phyloP scores from a whole-genome alignment of 1,284 basidiomycete species.

The Microbotryum violaceum region DNA sequence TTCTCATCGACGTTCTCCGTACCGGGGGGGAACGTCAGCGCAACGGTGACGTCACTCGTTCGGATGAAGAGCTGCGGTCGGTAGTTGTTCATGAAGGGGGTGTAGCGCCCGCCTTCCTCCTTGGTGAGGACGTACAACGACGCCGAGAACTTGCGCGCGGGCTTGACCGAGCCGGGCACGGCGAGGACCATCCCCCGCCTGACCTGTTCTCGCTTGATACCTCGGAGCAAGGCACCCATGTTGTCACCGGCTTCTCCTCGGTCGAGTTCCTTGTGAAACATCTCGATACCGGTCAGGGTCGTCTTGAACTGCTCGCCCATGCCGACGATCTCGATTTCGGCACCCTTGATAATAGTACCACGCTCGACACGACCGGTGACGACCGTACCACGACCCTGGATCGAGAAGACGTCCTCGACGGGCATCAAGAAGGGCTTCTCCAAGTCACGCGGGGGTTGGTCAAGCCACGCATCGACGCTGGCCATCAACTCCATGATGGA shows the following conservation, averaged over 20 bases:
- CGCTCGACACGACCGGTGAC: constrained; percentile 96
- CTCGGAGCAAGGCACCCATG: constrained; percentile 96
- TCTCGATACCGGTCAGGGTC: constrained; percentile 78
- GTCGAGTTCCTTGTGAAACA: constrained; percentile 99
- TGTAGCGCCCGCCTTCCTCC: constrained; percentile 96
- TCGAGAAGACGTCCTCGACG: constrained; percentile 96
- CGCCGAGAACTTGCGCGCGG: constrained; percentile 87
- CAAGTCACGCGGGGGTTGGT: constrained; percentile 89
- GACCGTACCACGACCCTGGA: constrained; percentile 96
- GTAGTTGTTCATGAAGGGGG: constrained; percentile 95
- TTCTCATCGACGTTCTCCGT: constrained; percentile 53
- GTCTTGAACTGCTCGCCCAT: constrained; percentile 80
- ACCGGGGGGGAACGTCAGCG: constrained; percentile 78
- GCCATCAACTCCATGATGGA: constrained; percentile 81
- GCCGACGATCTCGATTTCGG: constrained; percentile 90
- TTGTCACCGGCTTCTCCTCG: constrained; percentile 98
- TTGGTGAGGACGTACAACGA: constrained; percentile 90
- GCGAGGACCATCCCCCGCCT: constrained; percentile 87
- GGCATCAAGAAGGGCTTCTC: constrained; percentile 98
- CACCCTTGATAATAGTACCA: constrained; percentile 84
- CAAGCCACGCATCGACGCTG: constrained; percentile 90
- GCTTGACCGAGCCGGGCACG: constrained; percentile 86
- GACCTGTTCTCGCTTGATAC: constrained; percentile 95
- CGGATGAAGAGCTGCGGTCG: constrained; percentile 93
- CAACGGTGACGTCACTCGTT: constrained; percentile 86